Evolutionary conservation across 495 filamentous ascomycete genomes (phyloP).

Genomic region (Cercophora sp.): DNA sequence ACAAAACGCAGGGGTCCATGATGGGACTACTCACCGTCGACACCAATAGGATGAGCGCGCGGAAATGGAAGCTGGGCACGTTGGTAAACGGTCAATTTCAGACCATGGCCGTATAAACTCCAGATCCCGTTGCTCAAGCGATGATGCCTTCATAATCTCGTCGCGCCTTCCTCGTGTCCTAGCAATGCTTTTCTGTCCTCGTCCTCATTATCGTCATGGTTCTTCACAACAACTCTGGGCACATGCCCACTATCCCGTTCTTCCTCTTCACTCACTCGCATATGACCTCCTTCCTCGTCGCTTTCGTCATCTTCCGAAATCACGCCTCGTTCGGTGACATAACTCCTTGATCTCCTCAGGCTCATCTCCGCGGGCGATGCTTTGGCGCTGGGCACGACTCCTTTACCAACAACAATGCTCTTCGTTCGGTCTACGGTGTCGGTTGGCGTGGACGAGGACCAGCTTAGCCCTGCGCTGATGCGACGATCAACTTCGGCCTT

Average conservation of each 20-base stretch:
- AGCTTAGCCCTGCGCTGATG: constrained; percentile 40
- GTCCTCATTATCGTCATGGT: constrained; percentile 11
- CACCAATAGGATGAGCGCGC: too few species aligned
- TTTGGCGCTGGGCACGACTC: constrained; percentile 19
- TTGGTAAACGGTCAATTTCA: background rate
- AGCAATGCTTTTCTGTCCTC: constrained; percentile 3
- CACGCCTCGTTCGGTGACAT: constrained; percentile 20
- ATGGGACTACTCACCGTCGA: too few species aligned
- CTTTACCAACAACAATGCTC: constrained; percentile 20
- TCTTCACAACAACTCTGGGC: constrained; percentile 11
- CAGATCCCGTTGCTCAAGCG: background rate
- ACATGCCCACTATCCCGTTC: constrained; percentile 4
- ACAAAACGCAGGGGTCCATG: too few species aligned
- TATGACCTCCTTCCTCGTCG: constrained; percentile 13
- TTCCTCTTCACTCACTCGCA: constrained; percentile 2
- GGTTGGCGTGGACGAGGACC: constrained; percentile 11
- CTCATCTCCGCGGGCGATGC: background rate
- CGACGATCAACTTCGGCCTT: constrained; percentile 33
- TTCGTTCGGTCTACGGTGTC: background rate
- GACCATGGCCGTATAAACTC: background rate
- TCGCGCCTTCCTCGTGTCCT: too few species aligned
- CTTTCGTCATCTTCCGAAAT: constrained; percentile 10
- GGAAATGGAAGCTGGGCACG: too few species aligned
- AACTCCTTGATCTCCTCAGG: constrained; percentile 20
- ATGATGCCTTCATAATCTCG: too few species aligned